Conservation (phyloP, 768 basidiomycete genomes). For the Exsudoporus frostii region DNA sequence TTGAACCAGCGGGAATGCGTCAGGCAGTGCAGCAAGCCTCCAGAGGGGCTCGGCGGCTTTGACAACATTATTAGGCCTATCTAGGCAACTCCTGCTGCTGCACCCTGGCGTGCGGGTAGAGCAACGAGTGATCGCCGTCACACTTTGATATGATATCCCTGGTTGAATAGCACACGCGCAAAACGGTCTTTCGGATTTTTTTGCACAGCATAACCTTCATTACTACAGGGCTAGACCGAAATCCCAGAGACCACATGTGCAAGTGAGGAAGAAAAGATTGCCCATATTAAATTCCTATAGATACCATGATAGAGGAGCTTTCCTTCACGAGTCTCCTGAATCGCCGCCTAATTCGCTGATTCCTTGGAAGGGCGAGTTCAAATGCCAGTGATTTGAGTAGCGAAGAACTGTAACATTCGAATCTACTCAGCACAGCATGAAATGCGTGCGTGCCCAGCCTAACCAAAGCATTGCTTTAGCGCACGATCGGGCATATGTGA, state of each 20-base stretch:
- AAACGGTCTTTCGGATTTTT: neutral
- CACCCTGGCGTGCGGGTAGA: neutral
- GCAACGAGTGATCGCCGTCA: neutral
- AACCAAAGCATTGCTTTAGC: slow-evolving; percentile 1
- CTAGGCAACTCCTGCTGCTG: neutral
- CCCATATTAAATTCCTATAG: slow-evolving; percentile 19
- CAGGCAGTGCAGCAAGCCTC: slow-evolving; percentile 14
- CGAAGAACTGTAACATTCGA: slow-evolving; percentile 42
- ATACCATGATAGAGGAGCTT: slow-evolving; percentile 18
- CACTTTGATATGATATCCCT: neutral
- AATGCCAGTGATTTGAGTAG: slow-evolving; percentile 48
- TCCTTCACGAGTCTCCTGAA: slow-evolving; percentile 46
- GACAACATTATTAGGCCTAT: neutral
- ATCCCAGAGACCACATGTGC: neutral
- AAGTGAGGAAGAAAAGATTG: neutral
- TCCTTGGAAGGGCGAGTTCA: slow-evolving; percentile 48
- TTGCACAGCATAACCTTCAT: neutral
- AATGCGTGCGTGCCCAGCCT: slow-evolving; percentile 88
- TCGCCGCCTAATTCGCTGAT: slow-evolving; percentile 40
- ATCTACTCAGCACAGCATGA: slow-evolving; percentile 55
- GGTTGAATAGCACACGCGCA: neutral
- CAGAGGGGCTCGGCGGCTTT: neutral
- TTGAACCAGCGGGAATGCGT: slow-evolving; percentile 11
- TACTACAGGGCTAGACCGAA: neutral
- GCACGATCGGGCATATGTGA: neutral